Evolutionary conservation across 164 flowering plant genomes (phyloP), one percentile per base, ranked within the genome.

Genomic region (Aristolochia contorta): DNA sequence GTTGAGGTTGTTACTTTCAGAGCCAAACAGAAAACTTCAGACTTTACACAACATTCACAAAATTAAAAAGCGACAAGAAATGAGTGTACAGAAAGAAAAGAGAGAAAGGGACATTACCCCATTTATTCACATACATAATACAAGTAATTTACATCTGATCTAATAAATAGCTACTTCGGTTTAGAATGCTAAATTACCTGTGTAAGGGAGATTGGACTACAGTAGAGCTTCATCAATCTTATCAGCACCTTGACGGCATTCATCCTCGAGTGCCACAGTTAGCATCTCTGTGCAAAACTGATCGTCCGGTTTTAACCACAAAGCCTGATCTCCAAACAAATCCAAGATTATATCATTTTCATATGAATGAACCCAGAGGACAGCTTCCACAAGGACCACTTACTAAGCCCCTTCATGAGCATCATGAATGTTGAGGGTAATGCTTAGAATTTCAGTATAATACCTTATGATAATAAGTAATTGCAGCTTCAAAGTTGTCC

Each of bases 201-300:
- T 23, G 4, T n/a, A 53, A 6, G 16, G 14, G 30, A 53, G 15
- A 53, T 24, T 12, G 16, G 14, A 27, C 27, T 23, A 53, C 30
- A 12, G 12, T 16, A 53, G 13, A 16, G 15, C 23, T 53, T 53
- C 56, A 53, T 53, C 56, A 22, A 53, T 61, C 57, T 62, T 13
- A 45, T 43, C 48, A 13, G 46, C 45, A 19, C 66, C 66, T 12
- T 16, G 46, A 37, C 59, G 59, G 58, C 59, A 55, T 20, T 87
- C 97, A 60, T 92, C 98, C 30, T 60, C 74, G 30, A 92, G 86
- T 49, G 94, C 97, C 72, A 82, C n/a, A 25, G 82, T 87, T 60
- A 92, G 75, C 97, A 92, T 87, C 69, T 92, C 97, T 10, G 91
- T 89, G 82, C 91, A 92, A 63, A 92, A 89, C 51, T 84, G 83